These are phyloP conservation scores for Camellia granthamiana DNA, from an alignment of 148 eudicot species.

Conservation along the genomic window DNA sequence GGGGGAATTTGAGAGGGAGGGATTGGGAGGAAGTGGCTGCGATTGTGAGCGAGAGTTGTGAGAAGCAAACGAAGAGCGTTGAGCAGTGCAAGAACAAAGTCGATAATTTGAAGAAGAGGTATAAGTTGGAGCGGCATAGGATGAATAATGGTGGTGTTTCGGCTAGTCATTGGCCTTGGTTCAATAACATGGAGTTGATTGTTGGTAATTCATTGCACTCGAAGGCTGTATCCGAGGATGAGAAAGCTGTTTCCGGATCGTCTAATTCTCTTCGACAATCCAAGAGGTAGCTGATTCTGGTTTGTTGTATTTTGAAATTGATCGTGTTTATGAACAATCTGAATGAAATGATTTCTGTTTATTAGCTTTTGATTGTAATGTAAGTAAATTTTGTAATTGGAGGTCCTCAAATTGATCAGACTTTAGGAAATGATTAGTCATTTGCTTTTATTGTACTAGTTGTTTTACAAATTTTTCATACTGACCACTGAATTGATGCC, in stretches of 20 bases:
- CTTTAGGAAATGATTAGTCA: not conserved
- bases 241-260: conserved; percentile 39
- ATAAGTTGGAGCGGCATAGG: conserved; percentile 89
- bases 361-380: not conserved
- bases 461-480: no score
- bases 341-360: not conserved
- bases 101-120: conserved; percentile 97
- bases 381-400: not conserved
- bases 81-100: conserved; percentile 99
- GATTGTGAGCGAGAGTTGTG: conserved; percentile 78
- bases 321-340: not conserved
- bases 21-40: conserved; percentile 99
- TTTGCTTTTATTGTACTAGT: no score
- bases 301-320: not conserved
- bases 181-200: conserved; percentile 79
- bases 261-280: conserved; percentile 48
- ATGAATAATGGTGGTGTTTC: conserved; percentile 50
- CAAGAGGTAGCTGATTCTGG: conserved; percentile 50
- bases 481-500: no score
- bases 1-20: conserved; percentile 90
- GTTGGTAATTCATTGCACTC: conserved; percentile 56
- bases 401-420: not conserved
- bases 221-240: conserved; percentile 64
- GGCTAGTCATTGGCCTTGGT: conserved; percentile 95
- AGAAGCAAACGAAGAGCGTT: conserved; percentile 80